Base-by-base conservation (phyloP, 768 basidiomycete species). In the Panus rudis region DNA sequence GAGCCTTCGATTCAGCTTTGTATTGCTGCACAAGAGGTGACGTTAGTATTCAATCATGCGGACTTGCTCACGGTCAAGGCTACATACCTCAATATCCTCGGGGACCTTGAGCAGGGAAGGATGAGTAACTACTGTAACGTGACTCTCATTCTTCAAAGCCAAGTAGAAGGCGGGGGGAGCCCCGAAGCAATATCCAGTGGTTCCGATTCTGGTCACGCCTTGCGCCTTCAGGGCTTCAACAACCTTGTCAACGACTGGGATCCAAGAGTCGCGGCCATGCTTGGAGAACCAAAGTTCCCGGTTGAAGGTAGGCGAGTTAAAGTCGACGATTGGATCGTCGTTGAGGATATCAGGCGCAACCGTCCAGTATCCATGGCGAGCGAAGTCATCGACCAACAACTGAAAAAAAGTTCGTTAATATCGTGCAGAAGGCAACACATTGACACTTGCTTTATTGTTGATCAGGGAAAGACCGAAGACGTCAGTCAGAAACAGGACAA, bases 141-240 rank as follows among this genome's bases (percentile, higher is more conserved):
- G 52, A 50, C 67, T 60, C 24, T 56, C 32, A 41, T 63, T 56
- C 25, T 70, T 68, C 40, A 69, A 64, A 0, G 75, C 70, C 32
- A 76, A 63, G 45, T 73, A 63, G 55, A 70, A 66, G 25, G 58
- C 54, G 33, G 70, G 73, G n/a, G 68, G 67, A 3, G 60, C 70
- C 24, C 68, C 67, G 46, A 66, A 66, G 54, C 72, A 73, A 54
- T 66, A 71, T 1, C 70, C 69, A 0, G 63, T 65, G 6, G 67
- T 66, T 0, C 57, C 69, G 43, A 74, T 63, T 12, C 52, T 46
- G 2, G 59, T 62, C 13, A 75, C 61, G 32, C 70, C 67, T 35
- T 65, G 34, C 22, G 44, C 62, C 47, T 62, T 63, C 30, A 74
- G 63, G 4, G 59, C 62, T 2, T 48, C 57, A 26, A 70, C 55